These are phyloP conservation scores for Zygoascus tannicola DNA, from an alignment of 805 yeast genomes.

Conservation along the genomic window DNA sequence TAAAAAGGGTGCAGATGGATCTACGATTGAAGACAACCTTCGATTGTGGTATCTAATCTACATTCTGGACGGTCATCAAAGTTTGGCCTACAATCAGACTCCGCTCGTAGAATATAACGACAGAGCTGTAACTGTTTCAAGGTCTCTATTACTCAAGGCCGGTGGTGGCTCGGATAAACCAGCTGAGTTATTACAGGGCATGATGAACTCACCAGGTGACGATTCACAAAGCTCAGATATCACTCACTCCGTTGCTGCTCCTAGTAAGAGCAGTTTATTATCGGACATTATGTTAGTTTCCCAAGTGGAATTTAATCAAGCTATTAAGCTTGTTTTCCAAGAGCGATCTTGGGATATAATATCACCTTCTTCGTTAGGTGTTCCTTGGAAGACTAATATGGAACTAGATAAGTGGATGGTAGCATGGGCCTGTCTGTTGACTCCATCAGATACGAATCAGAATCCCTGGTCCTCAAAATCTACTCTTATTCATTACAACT, in stretches of 20 bases:
- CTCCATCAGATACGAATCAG: conserved; percentile 41
- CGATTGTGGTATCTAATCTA: conserved; percentile 60
- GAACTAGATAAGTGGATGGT: conserved; percentile 74
- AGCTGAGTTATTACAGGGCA: not conserved
- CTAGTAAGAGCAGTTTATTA: not conserved
- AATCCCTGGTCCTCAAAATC: conserved; percentile 63
- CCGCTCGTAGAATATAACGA: conserved; percentile 44
- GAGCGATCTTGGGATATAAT: conserved; percentile 55
- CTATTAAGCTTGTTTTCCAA: conserved; percentile 45
- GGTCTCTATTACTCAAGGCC: not conserved
- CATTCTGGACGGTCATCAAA: conserved; percentile 60
- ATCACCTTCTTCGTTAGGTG: conserved; percentile 52
- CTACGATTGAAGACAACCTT: conserved; percentile 34
- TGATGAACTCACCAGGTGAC: not conserved
- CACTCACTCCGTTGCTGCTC: not conserved
- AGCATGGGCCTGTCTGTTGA: conserved; percentile 61
- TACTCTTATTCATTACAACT: conserved; percentile 59
- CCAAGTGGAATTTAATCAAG: conserved; percentile 63
- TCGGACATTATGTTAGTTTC: conserved; percentile 51
- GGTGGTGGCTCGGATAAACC: not conserved
- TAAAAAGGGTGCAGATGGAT: conserved; percentile 16
- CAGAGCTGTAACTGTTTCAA: conserved; percentile 21
- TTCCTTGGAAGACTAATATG: conserved; percentile 57
- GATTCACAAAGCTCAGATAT: not conserved
- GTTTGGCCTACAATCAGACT: conserved; percentile 48